Evolutionary conservation across 352 stramenopile genomes (phyloP).

Genomic region (Globisporangium emineosum): DNA sequence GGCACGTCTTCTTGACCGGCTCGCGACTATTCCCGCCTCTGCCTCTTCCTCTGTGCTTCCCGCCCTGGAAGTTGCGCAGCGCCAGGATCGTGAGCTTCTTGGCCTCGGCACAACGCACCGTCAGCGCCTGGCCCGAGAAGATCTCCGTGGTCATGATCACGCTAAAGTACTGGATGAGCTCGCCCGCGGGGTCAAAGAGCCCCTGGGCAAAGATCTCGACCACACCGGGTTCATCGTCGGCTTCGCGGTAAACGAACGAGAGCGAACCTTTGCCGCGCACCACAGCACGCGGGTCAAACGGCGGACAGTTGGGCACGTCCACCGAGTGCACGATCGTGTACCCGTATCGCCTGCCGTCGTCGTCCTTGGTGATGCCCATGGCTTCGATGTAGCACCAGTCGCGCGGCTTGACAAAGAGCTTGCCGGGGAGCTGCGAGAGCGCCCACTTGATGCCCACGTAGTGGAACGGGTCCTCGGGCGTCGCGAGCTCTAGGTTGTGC

Average conservation of each 20-base stretch:
- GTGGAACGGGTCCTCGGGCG: constrained; percentile 37
- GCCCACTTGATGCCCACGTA: constrained; percentile 56
- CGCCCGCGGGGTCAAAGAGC: constrained; percentile 43
- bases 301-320: constrained; percentile 31
- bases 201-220: constrained; percentile 41
- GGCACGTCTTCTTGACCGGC: constrained; percentile 8
- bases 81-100: constrained; percentile 51
- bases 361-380: constrained; percentile 38
- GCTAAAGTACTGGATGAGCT: constrained; percentile 26
- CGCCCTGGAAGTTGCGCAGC: constrained; percentile 27
- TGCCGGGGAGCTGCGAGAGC: constrained; percentile 31
- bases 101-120: constrained; percentile 34
- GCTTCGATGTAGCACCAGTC: constrained; percentile 40
- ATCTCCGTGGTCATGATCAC: constrained; percentile 29
- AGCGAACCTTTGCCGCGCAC: constrained; percentile 33
- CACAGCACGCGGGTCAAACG: constrained; percentile 25
- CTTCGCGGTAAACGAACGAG: constrained; percentile 36
- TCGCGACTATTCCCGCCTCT: background rate
- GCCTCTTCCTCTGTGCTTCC: too few relatives aligned
- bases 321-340: constrained; percentile 49
- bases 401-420: constrained; percentile 22
- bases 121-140: constrained; percentile 21
- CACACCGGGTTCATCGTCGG: constrained; percentile 25
- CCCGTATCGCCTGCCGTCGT: constrained; percentile 30
- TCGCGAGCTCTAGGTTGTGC: constrained; percentile 35